Conservation (phyloP, 306 rosid genomes). For the Quercus rubra region DNA sequence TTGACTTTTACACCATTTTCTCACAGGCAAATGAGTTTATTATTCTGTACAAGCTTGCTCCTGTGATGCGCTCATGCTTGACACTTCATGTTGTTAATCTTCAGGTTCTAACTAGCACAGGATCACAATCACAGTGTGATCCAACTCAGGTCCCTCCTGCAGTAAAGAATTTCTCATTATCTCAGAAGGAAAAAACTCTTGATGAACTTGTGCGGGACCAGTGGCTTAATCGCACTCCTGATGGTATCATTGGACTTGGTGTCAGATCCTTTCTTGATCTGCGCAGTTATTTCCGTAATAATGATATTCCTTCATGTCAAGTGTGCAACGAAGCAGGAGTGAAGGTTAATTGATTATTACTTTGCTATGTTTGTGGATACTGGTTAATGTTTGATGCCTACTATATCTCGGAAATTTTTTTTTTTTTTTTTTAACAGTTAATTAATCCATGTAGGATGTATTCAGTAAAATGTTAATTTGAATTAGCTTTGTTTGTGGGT, state of each 20-base stretch:
- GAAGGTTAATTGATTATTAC: constrained; percentile 52
- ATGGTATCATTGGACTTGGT: constrained; percentile 72
- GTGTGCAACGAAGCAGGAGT: constrained; percentile 97
- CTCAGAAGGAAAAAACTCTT: constrained; percentile 73
- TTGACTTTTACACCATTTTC: background rate
- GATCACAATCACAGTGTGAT: constrained; percentile 49
- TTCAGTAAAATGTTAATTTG: background rate
- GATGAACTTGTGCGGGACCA: constrained; percentile 63
- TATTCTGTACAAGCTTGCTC: background rate
- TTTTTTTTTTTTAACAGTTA: constrained; percentile 9
- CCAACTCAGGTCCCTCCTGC: constrained; percentile 47
- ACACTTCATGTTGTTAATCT: constrained; percentile 26
- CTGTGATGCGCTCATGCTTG: background rate
- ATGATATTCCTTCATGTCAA: constrained; percentile 71
- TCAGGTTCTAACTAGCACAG: constrained; percentile 47
- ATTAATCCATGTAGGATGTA: background rate
- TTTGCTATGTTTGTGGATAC: background rate
- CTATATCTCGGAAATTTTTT: background rate
- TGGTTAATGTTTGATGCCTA: background rate
- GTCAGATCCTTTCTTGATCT: constrained; percentile 87
- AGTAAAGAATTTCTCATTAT: constrained; percentile 49
- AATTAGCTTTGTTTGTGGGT: constrained; percentile 1
- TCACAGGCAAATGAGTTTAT: background rate
- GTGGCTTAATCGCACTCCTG: constrained; percentile 65
- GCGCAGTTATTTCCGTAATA: constrained; percentile 82